A percentile compares a stretch with the other conserved stretches of the same genome.
Evolutionary conservation across 2,329 filamentous ascomycete species (phyloP).

Genomic region (Botrytis hyacinthi): DNA sequence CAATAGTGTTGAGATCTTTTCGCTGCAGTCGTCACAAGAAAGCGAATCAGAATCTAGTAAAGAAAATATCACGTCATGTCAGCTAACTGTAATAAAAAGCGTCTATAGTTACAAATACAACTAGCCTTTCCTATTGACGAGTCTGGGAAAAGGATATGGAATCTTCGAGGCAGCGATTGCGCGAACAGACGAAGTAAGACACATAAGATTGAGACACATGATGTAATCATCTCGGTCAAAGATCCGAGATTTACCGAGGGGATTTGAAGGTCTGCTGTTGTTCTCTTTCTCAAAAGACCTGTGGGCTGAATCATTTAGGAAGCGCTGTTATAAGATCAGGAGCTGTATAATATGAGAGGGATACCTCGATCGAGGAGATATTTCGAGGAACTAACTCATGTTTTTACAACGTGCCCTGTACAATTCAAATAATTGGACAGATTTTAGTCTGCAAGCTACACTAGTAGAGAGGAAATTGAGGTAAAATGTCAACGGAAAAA

Average conservation of each 20-base stretch:
- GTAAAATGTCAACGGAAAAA: background rate
- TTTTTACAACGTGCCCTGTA: too few relatives aligned
- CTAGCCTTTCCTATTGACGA: background rate
- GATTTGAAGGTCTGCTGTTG: background rate
- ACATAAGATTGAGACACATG: background rate
- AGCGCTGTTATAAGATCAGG: background rate
- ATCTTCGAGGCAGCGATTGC: background rate
- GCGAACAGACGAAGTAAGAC: background rate
- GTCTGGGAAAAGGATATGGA: background rate
- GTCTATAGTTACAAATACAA: background rate
- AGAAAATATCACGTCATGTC: background rate
- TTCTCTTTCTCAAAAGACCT: too few relatives aligned
- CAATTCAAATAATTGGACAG: background rate
- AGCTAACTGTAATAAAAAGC: background rate
- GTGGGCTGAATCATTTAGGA: background rate
- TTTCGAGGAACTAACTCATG: background rate
- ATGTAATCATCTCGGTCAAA: background rate
- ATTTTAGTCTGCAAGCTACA: background rate
- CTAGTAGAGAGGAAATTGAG: background rate
- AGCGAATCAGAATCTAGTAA: too few relatives aligned
- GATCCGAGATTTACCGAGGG: background rate
- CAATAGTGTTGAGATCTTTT: background rate
- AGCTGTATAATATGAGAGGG: background rate
- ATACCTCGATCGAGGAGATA: background rate
- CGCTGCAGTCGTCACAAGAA: background rate